These are phyloP conservation scores for Solanum sitiens DNA, from an alignment of 257 asterid genomes.

Conservation along the genomic window DNA sequence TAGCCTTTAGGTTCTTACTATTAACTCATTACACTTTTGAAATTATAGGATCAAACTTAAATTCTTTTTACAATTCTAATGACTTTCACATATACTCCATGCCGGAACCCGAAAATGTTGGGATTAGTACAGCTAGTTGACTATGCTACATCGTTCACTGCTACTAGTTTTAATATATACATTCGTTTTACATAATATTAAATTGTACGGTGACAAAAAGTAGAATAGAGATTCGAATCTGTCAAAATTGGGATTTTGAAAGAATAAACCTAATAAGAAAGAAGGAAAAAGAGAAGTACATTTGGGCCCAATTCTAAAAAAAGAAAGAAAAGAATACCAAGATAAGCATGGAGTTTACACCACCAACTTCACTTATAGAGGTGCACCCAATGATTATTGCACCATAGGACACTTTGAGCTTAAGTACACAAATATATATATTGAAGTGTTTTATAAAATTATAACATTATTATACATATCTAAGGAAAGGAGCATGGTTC, in stretches of 20 bases:
- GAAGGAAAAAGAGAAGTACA: not conserved
- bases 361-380: not conserved
- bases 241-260: not conserved
- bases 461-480: not conserved
- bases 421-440: not conserved
- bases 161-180: not conserved
- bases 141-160: not conserved
- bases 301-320: not conserved
- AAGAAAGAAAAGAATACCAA: not conserved
- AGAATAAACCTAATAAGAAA: not conserved
- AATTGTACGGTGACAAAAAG: not conserved
- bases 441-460: too few relatives aligned
- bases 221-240: not conserved
- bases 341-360: not conserved
- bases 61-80: too few relatives aligned
- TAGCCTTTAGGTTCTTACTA: not conserved
- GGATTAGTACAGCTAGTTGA: not conserved
- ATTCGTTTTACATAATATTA: not conserved
- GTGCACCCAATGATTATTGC: not conserved
- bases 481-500: not conserved
- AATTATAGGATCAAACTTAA: not conserved
- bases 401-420: not conserved
- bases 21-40: not conserved
- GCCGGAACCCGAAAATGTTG: not conserved
- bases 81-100: not conserved